These are phyloP conservation scores for Firmiana major DNA, from an alignment of 345 rosid species.

Conservation along the genomic window DNA sequence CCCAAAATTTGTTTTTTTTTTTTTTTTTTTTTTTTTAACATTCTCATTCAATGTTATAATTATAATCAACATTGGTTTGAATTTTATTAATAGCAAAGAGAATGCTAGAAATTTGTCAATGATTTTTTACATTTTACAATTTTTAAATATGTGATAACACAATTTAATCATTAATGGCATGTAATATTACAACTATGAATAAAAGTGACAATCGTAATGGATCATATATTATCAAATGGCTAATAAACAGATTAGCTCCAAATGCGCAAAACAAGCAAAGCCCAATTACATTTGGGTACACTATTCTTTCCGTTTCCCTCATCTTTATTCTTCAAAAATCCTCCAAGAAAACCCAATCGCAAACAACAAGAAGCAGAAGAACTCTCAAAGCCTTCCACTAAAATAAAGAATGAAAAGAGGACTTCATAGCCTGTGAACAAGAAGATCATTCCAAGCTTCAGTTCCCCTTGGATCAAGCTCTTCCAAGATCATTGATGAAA, in stretches of 20 bases:
- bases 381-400: neutral
- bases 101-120: no score
- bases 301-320: neutral
- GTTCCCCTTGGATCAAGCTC: conserved; percentile 64
- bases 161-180: no score
- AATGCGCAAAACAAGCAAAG: neutral
- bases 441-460: conserved; percentile 21
- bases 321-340: neutral
- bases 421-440: conserved; percentile 10
- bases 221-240: neutral
- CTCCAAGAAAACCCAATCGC: neutral
- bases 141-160: no score
- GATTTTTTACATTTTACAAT: no score
- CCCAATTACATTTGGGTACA: neutral
- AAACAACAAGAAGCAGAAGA: neutral
- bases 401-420: neutral
- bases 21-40: no score
- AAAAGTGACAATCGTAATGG: no score
- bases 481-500: conserved; percentile 59
- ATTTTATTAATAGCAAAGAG: no score
- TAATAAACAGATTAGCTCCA: neutral
- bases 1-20: no score
- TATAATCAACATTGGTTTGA: no score
- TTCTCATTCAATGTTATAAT: no score
- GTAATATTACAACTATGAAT: neutral